Evolutionary conservation across 2,329 filamentous ascomycete genomes (phyloP).

Genomic region (Ilyonectria sp.): DNA sequence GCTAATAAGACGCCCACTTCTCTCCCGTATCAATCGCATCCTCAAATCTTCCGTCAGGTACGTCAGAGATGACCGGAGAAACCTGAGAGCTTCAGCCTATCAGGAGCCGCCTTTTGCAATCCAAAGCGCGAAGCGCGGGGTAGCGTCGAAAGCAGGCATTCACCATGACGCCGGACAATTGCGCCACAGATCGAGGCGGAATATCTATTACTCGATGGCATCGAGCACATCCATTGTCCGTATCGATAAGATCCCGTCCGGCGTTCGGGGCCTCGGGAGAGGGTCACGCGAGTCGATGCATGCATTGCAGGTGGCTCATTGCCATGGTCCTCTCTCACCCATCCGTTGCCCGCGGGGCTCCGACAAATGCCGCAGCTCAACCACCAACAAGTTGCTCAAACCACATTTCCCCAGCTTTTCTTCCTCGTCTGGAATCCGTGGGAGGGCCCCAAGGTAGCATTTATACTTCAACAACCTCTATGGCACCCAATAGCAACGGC

Average conservation of each 20-base stretch:
- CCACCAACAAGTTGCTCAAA: background rate
- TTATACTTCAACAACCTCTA: slow-evolving; percentile 1
- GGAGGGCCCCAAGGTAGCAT: background rate
- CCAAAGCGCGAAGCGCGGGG: slow-evolving; percentile 35
- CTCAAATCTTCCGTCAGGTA: slow-evolving; percentile 15
- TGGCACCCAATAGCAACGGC: slow-evolving; percentile 8
- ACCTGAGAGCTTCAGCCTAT: slow-evolving; percentile 42
- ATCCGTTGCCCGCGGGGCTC: background rate
- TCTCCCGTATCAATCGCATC: background rate
- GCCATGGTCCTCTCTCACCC: background rate
- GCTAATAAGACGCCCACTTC: background rate
- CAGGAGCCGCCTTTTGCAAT: slow-evolving; percentile 45
- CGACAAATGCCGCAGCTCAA: background rate
- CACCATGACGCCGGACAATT: slow-evolving; percentile 40
- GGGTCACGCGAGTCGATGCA: slow-evolving; percentile 1
- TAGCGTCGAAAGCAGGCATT: slow-evolving; percentile 24
- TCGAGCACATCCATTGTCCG: slow-evolving; percentile 35
- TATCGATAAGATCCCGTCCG: slow-evolving; percentile 30
- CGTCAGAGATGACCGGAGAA: slow-evolving; percentile 41
- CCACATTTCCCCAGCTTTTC: slow-evolving; percentile 2
- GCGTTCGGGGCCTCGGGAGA: background rate
- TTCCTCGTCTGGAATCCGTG: background rate
- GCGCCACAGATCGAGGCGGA: slow-evolving; percentile 31
- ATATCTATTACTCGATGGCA: slow-evolving; percentile 41
- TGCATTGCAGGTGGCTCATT: slow-evolving; percentile 2